Percentiles rank a stretch among this genome's conserved stretches.
These are phyloP conservation scores for Malassezia psittaci DNA, from an alignment of 1,284 basidiomycete genomes.

Conservation along the genomic window DNA sequence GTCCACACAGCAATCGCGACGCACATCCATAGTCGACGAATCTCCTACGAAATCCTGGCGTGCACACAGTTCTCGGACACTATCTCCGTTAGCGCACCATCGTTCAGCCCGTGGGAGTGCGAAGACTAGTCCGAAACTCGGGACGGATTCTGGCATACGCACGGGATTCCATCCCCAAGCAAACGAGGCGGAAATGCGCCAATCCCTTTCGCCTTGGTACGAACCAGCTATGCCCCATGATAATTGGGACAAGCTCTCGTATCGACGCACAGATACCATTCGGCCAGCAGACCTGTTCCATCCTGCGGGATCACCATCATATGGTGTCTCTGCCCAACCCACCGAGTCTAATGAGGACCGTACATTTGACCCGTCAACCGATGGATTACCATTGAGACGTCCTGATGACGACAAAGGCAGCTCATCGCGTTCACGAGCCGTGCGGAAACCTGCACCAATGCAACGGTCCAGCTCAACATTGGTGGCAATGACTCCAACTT, in stretches of 20 bases:
- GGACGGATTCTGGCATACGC: background rate
- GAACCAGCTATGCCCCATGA: background rate
- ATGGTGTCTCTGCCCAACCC: background rate
- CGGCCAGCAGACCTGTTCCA: slow-evolving; percentile 39
- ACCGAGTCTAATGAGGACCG: no score
- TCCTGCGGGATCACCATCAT: background rate
- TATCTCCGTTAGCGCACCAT: slow-evolving; percentile 1
- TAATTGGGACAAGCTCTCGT: background rate
- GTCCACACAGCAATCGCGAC: background rate
- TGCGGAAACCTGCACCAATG: slow-evolving; percentile 2
- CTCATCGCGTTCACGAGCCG: background rate
- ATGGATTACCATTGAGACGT: background rate
- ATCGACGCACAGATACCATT: slow-evolving; percentile 30
- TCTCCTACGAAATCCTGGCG: slow-evolving; percentile 8
- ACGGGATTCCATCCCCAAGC: background rate
- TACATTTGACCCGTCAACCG: no score
- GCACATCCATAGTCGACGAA: background rate
- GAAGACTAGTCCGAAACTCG: background rate
- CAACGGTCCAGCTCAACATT: slow-evolving; percentile 5
- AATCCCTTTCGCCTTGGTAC: background rate
- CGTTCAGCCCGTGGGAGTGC: background rate
- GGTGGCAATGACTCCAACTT: slow-evolving; percentile 8
- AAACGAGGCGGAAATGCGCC: background rate
- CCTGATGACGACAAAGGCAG: background rate
- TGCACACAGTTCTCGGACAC: background rate